Evolutionary conservation across 164 flowering plant genomes (phyloP), one percentile per base, ranked within the genome.

Genomic region (Warburgia ugandensis): DNA sequence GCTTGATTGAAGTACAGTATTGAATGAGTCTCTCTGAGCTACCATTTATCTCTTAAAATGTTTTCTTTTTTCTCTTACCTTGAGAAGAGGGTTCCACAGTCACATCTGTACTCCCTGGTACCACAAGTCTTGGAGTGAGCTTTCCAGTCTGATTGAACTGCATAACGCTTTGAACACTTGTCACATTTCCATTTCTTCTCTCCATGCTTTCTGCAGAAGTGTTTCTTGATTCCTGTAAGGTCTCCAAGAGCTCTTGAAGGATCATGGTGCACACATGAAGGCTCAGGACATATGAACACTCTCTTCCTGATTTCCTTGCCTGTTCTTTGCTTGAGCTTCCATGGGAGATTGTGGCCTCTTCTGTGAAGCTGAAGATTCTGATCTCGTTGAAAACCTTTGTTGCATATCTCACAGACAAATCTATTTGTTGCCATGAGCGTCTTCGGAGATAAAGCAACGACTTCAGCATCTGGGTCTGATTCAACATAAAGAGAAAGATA

Each of bases 121-220:
- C 97, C 97, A 75, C 97, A 91, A 38, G 76, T 83, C 64, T 87
- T 91, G 63, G 96, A 83, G 25, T 91, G 97, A 59, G 97, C 96
- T 68, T 91, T 91, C 90, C 92, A 87, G 57, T 91, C 97, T 4
- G 97, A 91, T 62, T 90, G 80, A 65, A 76, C 80, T 13, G 80
- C 80, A 48, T 76, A 76, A 4, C 62, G 55, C 50, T 75, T 75
- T 13, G 73, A 64, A 49, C 79, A 75, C 58, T 77, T 77, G 17
- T 73, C 70, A 52, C 81, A 76, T 33, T 69, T 69, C 73, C 73
- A 69, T 30, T 64, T 69, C 58, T 69, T 69, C 69, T 69, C 73
- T 12, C 73, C 73, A 53, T 69, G 73, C 32, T 69, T 69, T 23
- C 73, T 61, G 32, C 60, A 56, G 38, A 69, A 69, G 37, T 69